A percentile compares a stretch with the other conserved stretches of the same genome.
Evolutionary conservation across 768 basidiomycete genomes (phyloP).

Genomic region (Omphalotus guepiniiformis): DNA sequence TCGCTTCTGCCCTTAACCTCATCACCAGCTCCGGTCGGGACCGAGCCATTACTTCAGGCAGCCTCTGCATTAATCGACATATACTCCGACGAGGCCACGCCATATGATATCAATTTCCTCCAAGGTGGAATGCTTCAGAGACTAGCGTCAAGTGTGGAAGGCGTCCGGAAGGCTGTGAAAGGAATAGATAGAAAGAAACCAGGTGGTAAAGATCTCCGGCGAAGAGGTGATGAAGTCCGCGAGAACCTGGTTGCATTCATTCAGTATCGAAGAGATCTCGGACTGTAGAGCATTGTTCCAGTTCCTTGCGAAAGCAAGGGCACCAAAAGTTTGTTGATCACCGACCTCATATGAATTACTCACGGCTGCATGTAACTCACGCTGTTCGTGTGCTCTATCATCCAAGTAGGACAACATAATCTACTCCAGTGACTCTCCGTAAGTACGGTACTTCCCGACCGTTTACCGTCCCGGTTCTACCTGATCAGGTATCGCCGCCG

Average conservation of each 20-base stretch:
- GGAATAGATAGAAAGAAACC: constrained; percentile 65
- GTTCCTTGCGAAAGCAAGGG: too few relatives aligned
- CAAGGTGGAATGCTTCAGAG: constrained; percentile 51
- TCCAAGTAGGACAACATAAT: too few relatives aligned
- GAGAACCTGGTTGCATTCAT: constrained; percentile 77
- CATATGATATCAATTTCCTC: constrained; percentile 81
- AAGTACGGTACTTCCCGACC: too few relatives aligned
- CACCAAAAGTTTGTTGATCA: too few relatives aligned
- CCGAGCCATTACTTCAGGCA: constrained; percentile 73
- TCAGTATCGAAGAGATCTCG: constrained; percentile 60
- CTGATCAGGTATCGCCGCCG: too few relatives aligned
- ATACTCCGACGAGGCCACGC: constrained; percentile 80
- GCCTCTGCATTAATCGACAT: constrained; percentile 87
- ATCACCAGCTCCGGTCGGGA: constrained; percentile 38
- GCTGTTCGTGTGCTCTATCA: too few relatives aligned
- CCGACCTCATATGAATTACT: too few relatives aligned
- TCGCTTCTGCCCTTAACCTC: constrained; percentile 49
- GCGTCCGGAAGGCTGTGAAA: constrained; percentile 56
- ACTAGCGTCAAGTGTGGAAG: constrained; percentile 57
- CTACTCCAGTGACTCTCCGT: too few relatives aligned
- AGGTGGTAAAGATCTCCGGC: constrained; percentile 58
- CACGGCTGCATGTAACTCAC: too few relatives aligned
- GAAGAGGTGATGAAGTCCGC: constrained; percentile 70
- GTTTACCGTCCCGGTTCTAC: too few relatives aligned
- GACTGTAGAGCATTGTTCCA: constrained; percentile 32